Conservation (phyloP, 1,139 yeast genomes). For the Candida sp. region DNA sequence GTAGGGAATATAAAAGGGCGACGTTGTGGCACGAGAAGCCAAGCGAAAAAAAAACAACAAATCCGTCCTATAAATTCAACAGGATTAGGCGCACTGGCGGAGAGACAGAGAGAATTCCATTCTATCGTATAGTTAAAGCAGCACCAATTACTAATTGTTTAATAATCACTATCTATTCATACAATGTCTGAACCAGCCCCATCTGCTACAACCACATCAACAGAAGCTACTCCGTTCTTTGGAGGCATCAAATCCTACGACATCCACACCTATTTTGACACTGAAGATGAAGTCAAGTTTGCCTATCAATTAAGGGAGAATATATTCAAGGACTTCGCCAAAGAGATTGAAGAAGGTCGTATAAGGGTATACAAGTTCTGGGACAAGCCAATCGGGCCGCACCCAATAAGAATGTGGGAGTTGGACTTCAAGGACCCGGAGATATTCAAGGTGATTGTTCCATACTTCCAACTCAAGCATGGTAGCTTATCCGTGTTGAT, state of each 20-base stretch:
- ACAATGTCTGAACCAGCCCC: neutral
- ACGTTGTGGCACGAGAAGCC: too few species aligned
- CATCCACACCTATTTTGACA: constrained; percentile 58
- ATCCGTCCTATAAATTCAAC: too few species aligned
- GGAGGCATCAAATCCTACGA: constrained; percentile 48
- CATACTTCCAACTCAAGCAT: constrained; percentile 54
- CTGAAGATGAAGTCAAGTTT: constrained; percentile 32
- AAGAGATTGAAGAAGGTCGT: constrained; percentile 46
- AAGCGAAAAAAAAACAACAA: too few species aligned
- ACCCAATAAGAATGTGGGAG: constrained; percentile 53
- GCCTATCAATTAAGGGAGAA: constrained; percentile 46
- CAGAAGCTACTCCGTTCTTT: constrained; percentile 20
- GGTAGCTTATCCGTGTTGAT: constrained; percentile 55
- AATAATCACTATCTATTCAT: neutral
- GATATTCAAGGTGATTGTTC: constrained; percentile 28
- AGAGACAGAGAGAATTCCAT: too few species aligned
- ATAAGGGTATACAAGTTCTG: constrained; percentile 50
- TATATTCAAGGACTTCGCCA: constrained; percentile 45
- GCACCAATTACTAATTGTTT: neutral
- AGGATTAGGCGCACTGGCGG: too few species aligned
- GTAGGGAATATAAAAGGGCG: neutral
- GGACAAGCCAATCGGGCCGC: constrained; percentile 62
- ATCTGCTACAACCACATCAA: neutral
- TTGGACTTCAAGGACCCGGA: constrained; percentile 40
- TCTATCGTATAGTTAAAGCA: too few species aligned